Evolutionary conservation across 441 rosid species (phyloP), one percentile per base, ranked within the genome.

Genomic region (Gossypium lobatum): DNA sequence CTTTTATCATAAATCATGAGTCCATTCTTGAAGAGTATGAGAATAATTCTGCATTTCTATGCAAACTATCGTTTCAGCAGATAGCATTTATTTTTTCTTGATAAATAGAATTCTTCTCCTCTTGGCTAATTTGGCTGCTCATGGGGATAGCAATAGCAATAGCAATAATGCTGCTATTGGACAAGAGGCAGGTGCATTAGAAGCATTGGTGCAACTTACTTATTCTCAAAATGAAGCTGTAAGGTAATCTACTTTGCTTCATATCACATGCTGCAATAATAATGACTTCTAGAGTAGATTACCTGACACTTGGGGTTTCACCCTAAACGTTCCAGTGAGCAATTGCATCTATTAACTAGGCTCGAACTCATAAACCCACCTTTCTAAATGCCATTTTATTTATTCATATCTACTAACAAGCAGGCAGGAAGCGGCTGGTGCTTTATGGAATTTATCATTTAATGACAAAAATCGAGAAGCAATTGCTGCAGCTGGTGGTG

Each of bases 341-440:
- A 18, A 39, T 10, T 50, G 53, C 16, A 17, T 74, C 42, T 48
- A 25, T 16, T 48, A 25, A 39, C 59, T 67, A 48, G 50, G 23
- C 31, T 34, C 71, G 3, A 50, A 25, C 23, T 6, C 71, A 25
- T 67, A 67, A 50, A 18, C 59, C 21, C 42, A 50, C 50, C n/a
- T 67, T 48, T 67, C n/a, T 21, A n/a, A 1, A 67, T 67, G 42
- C 21, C 42, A n/a, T 7, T 67, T 26, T 48, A 67, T 21, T 74
- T 53, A n/a, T 14, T 61, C 72, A 59, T 70, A 46, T 60, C 55
- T 80, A 53, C 52, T 75, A 14, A 20, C 74, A 63, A 79, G 79
- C 85, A 91, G 92, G 88, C 98, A 95, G 73, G 98, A 95, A 88
- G 96, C 96, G 60, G 97, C 98, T 77, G 99, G 98, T 73, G 99